Evolutionary conservation across 2,329 filamentous ascomycete species (phyloP).

Genomic region (Fusarium citri): DNA sequence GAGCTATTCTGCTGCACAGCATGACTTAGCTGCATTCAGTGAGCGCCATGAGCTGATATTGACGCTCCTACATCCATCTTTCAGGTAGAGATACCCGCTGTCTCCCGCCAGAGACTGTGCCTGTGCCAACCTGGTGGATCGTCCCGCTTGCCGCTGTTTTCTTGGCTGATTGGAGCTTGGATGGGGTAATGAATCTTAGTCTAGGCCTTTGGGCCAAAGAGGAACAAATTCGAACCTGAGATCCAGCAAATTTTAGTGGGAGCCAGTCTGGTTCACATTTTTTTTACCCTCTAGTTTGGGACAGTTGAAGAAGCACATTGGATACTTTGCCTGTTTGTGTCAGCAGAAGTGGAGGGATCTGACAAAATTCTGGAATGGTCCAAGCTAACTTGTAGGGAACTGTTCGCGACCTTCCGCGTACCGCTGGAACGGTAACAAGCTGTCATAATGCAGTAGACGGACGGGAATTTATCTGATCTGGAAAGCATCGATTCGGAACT

Average conservation of each 20-base stretch:
- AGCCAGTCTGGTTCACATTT: not conserved
- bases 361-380: constrained; percentile 19
- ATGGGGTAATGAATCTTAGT: constrained; percentile 18
- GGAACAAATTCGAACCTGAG: not conserved
- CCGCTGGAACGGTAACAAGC: constrained; percentile 41
- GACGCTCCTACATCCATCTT: constrained; percentile 35
- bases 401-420: constrained; percentile 38
- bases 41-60: constrained; percentile 44
- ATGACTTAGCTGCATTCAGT: constrained; percentile 41
- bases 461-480: constrained; percentile 21
- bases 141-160: constrained; percentile 28
- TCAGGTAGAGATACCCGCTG: constrained; percentile 31
- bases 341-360: constrained; percentile 15
- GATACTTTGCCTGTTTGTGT: not conserved
- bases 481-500: constrained; percentile 4
- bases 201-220: not conserved
- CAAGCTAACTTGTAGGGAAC: constrained; percentile 26
- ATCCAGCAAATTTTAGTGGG: not conserved
- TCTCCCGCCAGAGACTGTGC: constrained; percentile 37
- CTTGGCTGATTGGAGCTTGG: constrained; percentile 39
- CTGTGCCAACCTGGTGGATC: constrained; percentile 43
- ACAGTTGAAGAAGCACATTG: constrained; percentile 18
- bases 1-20: constrained; percentile 34
- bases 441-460: constrained; percentile 34
- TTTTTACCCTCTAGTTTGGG: constrained; percentile 7